Conservation (phyloP, 306 rosid genomes). For the Inga leiocalycina region DNA sequence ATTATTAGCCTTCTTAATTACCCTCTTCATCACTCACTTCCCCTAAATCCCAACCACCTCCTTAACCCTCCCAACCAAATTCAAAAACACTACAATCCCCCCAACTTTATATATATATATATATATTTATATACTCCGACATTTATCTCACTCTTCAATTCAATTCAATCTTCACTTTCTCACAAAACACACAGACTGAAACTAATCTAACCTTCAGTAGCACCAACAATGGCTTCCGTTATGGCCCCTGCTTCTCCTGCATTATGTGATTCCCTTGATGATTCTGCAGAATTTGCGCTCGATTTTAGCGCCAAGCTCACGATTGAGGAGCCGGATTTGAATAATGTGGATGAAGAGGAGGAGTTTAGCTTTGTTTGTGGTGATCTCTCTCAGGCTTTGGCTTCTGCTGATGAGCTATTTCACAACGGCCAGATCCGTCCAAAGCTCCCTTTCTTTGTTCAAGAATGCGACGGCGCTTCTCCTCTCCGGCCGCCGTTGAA, state of each 20-base stretch:
- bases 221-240: constrained; percentile 17
- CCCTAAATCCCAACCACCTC: not conserved
- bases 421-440: constrained; percentile 79
- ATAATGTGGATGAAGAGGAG: constrained; percentile 17
- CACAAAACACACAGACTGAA: not conserved
- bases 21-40: not conserved
- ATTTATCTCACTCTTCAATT: not conserved
- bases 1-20: not conserved
- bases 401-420: constrained; percentile 75
- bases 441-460: constrained; percentile 53
- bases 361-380: constrained; percentile 67
- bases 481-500: constrained; percentile 48
- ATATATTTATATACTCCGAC: not conserved
- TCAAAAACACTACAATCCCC: not conserved
- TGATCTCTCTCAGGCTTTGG: constrained; percentile 58
- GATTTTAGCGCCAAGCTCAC: constrained; percentile 47
- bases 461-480: constrained; percentile 28
- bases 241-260: constrained; percentile 9
- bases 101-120: too few relatives aligned
- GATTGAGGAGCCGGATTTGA: constrained; percentile 22
- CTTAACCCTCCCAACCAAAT: constrained; percentile 6
- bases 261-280: constrained; percentile 22
- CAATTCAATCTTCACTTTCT: not conserved
- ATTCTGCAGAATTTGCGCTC: constrained; percentile 30
- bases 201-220: not conserved